These are phyloP conservation scores for Fusarium phyllophilum DNA, from an alignment of 2,329 filamentous ascomycete species.

Conservation along the genomic window DNA sequence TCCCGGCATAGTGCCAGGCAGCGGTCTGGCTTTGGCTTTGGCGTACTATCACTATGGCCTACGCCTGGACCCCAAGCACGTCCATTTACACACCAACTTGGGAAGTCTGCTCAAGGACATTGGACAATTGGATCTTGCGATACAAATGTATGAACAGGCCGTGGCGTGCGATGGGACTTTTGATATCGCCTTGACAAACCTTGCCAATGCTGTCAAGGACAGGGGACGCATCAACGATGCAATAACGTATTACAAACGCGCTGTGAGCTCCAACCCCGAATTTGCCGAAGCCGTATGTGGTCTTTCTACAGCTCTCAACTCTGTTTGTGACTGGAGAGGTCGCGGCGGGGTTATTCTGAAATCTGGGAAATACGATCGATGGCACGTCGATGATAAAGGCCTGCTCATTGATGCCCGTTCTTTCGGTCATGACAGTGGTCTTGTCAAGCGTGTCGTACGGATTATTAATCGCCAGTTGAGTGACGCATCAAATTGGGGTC, in stretches of 20 bases:
- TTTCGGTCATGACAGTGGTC: conserved; percentile 73
- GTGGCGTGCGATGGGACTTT: conserved; percentile 93
- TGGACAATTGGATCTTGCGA: conserved; percentile 88
- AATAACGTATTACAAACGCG: conserved; percentile 89
- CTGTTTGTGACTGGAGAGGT: conserved; percentile 93
- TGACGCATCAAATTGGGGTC: conserved; percentile 89
- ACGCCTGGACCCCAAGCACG: conserved; percentile 85
- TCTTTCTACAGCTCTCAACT: conserved; percentile 92
- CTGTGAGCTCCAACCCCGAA: conserved; percentile 90
- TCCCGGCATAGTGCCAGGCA: conserved; percentile 85
- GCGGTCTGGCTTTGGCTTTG: conserved; percentile 86
- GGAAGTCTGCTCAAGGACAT: conserved; percentile 97
- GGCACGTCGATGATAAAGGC: conserved; percentile 89
- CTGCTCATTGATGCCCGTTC: conserved; percentile 80
- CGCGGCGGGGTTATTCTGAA: conserved; percentile 86
- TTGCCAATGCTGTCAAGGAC: conserved; percentile 98
- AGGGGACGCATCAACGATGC: conserved; percentile 92
- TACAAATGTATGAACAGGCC: conserved; percentile 96
- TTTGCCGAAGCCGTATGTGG: conserved; percentile 98
- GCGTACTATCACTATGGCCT: conserved; percentile 97
- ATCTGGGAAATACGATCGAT: conserved; percentile 80
- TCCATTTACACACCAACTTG: conserved; percentile 95
- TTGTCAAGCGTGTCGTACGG: conserved; percentile 89
- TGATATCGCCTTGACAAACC: conserved; percentile 94
- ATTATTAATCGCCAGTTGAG: conserved; percentile 89